These are phyloP conservation scores for Pezicula neosporulosa DNA, from an alignment of 2,329 filamentous ascomycete species.

Conservation along the genomic window DNA sequence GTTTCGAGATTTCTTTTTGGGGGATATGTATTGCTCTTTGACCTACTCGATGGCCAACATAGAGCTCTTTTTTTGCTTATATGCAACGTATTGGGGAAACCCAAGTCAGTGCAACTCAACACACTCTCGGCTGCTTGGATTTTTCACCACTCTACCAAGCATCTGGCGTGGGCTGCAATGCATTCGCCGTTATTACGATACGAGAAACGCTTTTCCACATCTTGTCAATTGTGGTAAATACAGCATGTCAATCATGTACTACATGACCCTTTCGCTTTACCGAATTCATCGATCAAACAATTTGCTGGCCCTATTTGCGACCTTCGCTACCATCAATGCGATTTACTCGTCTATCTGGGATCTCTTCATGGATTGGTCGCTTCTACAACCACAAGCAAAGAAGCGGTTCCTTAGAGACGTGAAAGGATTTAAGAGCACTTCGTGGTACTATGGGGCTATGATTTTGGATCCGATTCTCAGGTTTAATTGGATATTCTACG, in stretches of 20 bases:
- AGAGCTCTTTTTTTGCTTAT: slow-evolving; percentile 91
- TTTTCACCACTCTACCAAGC: slow-evolving; percentile 77
- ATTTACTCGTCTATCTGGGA: slow-evolving; percentile 91
- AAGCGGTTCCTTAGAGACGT: slow-evolving; percentile 71
- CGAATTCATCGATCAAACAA: slow-evolving; percentile 61
- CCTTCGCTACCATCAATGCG: slow-evolving; percentile 76
- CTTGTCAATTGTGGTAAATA: slow-evolving; percentile 93
- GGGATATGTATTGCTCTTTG: slow-evolving; percentile 95
- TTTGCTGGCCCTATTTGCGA: slow-evolving; percentile 70
- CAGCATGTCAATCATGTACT: slow-evolving; percentile 75
- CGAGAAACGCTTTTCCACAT: slow-evolving; percentile 84
- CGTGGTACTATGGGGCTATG: slow-evolving; percentile 88
- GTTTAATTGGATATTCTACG: slow-evolving; percentile 93
- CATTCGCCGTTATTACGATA: slow-evolving; percentile 83
- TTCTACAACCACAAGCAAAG: slow-evolving; percentile 73
- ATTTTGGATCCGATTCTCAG: slow-evolving; percentile 77
- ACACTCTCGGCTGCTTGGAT: slow-evolving; percentile 79
- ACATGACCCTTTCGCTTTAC: slow-evolving; percentile 77
- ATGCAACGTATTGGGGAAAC: slow-evolving; percentile 72
- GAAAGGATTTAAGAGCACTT: slow-evolving; percentile 72
- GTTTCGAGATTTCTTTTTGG: slow-evolving; percentile 95
- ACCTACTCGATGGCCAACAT: slow-evolving; percentile 92
- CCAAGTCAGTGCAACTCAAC: slow-evolving; percentile 79
- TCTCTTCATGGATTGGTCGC: slow-evolving; percentile 90
- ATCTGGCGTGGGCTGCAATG: slow-evolving; percentile 93